Evolutionary conservation across 2,329 filamentous ascomycete genomes (phyloP).

Genomic region (Aspergillus sp.): DNA sequence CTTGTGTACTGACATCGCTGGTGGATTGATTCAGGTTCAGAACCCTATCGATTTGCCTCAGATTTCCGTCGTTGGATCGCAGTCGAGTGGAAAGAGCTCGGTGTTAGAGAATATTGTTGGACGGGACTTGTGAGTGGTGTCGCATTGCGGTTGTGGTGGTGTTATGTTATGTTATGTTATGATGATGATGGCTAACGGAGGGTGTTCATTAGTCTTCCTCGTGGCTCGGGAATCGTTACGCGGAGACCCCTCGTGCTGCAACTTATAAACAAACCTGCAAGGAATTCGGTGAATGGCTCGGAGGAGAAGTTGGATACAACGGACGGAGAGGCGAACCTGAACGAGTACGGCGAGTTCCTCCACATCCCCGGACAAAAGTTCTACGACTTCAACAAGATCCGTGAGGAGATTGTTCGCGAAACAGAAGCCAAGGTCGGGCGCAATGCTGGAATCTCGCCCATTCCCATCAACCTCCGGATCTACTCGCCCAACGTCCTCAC

Average conservation of each 20-base stretch:
- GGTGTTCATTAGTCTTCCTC: constrained; percentile 61
- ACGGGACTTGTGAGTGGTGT: constrained; percentile 77
- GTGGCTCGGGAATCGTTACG: constrained; percentile 95
- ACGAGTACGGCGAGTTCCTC: constrained; percentile 98
- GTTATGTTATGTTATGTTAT: background rate
- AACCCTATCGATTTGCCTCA: constrained; percentile 98
- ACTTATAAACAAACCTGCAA: constrained; percentile 80
- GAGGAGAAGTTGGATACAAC: constrained; percentile 56
- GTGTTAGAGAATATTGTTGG: constrained; percentile 98
- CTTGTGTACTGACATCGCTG: constrained; percentile 19
- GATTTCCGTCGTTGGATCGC: constrained; percentile 95
- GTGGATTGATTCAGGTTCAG: constrained; percentile 58
- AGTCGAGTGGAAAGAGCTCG: constrained; percentile 98
- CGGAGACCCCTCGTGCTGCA: constrained; percentile 92
- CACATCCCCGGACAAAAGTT: constrained; percentile 97
- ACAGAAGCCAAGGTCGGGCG: constrained; percentile 93
- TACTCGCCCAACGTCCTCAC: constrained; percentile 98
- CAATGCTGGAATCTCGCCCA: constrained; percentile 92
- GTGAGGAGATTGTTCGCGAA: constrained; percentile 93
- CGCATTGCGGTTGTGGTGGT: constrained; percentile 9
- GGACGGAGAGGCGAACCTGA: constrained; percentile 81
- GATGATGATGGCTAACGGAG: constrained; percentile 18
- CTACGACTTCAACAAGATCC: constrained; percentile 95
- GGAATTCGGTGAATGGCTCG: constrained; percentile 62
- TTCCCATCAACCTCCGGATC: constrained; percentile 94